Evolutionary conservation across 768 basidiomycete genomes (phyloP).

Genomic region (Tephrocybe sp.): DNA sequence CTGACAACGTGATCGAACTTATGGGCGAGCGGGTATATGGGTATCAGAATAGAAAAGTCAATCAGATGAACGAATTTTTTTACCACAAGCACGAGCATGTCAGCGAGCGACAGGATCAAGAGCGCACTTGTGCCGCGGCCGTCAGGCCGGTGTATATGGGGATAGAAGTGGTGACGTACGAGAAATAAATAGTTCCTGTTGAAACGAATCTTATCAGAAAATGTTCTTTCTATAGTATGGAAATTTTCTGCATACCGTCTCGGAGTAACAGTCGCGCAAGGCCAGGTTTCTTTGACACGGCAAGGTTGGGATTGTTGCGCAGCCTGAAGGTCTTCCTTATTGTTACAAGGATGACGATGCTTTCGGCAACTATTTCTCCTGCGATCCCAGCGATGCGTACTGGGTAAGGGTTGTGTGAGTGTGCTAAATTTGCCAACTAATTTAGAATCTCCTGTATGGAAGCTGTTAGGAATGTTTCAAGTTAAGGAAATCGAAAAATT

Average conservation of each 20-base stretch:
- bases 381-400: conserved; percentile 19
- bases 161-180: conserved; percentile 13
- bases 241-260: conserved; percentile 22
- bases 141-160: neutral
- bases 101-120: conserved; percentile 28
- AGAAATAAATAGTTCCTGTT: conserved; percentile 25
- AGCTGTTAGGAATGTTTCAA: neutral
- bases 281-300: conserved; percentile 21
- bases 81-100: conserved; percentile 32
- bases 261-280: conserved; percentile 23
- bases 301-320: conserved; percentile 19
- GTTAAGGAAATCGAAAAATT: neutral
- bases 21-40: neutral
- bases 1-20: conserved; percentile 11
- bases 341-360: conserved; percentile 29
- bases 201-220: neutral
- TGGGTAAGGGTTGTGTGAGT: neutral
- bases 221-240: neutral
- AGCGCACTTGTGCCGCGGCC: conserved; percentile 19
- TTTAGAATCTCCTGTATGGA: neutral
- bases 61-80: neutral
- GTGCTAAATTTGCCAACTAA: no score
- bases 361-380: conserved; percentile 28
- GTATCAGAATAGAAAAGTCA: neutral
- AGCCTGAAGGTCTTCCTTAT: conserved; percentile 25